phyloP scores from a whole-genome alignment of 192 early-diverging fungal genomes.

The Coemansia biformis region DNA sequence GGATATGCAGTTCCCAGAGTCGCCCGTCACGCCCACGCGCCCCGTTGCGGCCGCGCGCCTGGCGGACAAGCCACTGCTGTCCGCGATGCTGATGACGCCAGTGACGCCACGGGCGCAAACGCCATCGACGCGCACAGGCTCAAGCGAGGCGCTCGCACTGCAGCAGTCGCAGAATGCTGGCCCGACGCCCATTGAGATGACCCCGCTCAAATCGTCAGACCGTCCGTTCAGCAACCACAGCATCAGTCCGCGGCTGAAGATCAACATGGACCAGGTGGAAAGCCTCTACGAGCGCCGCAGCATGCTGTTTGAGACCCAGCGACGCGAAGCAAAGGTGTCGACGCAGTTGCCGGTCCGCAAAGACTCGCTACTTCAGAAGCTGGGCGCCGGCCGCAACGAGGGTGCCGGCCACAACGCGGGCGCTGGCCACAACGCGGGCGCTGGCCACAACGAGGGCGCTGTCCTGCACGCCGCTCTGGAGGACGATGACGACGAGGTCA shows the following conservation, averaged over 20 bases:
- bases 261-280: slow-evolving; percentile 48
- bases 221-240: slow-evolving; percentile 32
- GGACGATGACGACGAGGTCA: slow-evolving; percentile 25
- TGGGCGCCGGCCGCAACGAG: too few species aligned
- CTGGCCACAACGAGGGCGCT: too few species aligned
- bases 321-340: slow-evolving; percentile 14
- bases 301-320: slow-evolving; percentile 39
- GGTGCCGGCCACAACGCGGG: too few species aligned
- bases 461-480: too few species aligned
- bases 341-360: background rate
- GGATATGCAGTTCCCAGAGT: slow-evolving; percentile 14
- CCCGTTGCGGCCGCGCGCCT: background rate
- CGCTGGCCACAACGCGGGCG: too few species aligned
- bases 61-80: background rate
- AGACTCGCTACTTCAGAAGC: background rate
- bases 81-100: slow-evolving; percentile 14
- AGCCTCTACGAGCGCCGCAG: slow-evolving; percentile 36
- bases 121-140: too few species aligned
- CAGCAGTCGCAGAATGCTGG: too few species aligned
- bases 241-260: slow-evolving; percentile 28
- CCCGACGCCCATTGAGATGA: slow-evolving; percentile 1
- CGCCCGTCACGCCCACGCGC: slow-evolving; percentile 19
- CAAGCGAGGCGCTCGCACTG: too few species aligned
- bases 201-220: slow-evolving; percentile 4
- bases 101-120: slow-evolving; percentile 6